Conservation (phyloP, 208 protist species). For the Leptomonas pyrrhocoris region DNA sequence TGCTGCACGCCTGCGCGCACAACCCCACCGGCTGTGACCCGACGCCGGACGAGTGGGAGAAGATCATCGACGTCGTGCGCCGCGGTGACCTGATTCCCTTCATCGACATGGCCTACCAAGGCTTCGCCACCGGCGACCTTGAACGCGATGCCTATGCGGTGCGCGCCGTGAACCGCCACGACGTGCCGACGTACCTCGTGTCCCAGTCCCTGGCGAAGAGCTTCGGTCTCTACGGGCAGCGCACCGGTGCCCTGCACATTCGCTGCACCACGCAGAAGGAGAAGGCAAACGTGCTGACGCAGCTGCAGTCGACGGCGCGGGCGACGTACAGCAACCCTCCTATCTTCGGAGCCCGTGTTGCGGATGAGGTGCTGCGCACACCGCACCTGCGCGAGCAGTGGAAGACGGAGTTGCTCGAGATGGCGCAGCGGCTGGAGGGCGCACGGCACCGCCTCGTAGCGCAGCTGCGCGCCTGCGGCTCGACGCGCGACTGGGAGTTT, state of each 20-base stretch:
- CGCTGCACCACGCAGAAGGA: slow-evolving; percentile 56
- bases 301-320: slow-evolving; percentile 93
- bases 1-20: slow-evolving; percentile 98
- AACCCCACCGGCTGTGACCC: slow-evolving; percentile 98
- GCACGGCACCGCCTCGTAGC: slow-evolving; percentile 71
- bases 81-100: slow-evolving; percentile 90
- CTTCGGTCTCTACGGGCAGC: slow-evolving; percentile 97
- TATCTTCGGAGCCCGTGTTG: slow-evolving; percentile 94
- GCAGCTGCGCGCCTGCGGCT: slow-evolving; percentile 64
- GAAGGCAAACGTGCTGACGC: slow-evolving; percentile 81
- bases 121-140: slow-evolving; percentile 95
- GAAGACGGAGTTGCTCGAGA: slow-evolving; percentile 86
- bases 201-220: slow-evolving; percentile 97
- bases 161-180: slow-evolving; percentile 47
- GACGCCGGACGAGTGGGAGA: slow-evolving; percentile 91
- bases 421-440: slow-evolving; percentile 76
- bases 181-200: slow-evolving; percentile 82
- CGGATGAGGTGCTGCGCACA: slow-evolving; percentile 86
- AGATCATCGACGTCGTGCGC: slow-evolving; percentile 82
- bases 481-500: slow-evolving; percentile 88
- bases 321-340: slow-evolving; percentile 97
- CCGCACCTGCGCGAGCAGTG: slow-evolving; percentile 72
- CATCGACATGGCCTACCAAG: slow-evolving; percentile 96
- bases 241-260: slow-evolving; percentile 91
- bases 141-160: slow-evolving; percentile 89